A percentile compares a stretch with the other conserved stretches of the same genome.
Conservation (phyloP, 179 eudicot species). For the Gypsophila paniculata region DNA sequence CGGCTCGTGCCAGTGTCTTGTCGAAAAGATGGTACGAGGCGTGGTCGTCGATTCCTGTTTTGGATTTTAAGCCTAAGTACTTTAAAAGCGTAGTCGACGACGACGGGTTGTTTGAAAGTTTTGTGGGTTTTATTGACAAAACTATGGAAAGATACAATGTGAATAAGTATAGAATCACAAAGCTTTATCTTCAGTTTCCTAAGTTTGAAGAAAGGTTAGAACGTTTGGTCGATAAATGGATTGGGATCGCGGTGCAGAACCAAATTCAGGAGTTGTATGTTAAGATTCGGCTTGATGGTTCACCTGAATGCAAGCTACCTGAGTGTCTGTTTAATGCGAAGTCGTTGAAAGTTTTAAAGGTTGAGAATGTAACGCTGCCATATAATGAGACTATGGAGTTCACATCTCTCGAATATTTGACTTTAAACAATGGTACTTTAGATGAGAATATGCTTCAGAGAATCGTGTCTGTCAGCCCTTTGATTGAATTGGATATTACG, state of each 20-base stretch:
- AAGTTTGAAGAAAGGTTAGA: background rate
- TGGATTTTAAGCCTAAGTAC: background rate
- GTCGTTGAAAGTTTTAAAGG: background rate
- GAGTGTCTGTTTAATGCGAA: conserved; percentile 5
- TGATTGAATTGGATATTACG: conserved; percentile 10
- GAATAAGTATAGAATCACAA: conserved; percentile 1
- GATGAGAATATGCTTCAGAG: conserved; percentile 4
- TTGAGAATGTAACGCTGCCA: background rate
- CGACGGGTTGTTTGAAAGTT: background rate
- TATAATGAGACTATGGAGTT: background rate
- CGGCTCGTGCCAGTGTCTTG: conserved; percentile 2
- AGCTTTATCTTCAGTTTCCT: background rate
- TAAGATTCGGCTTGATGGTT: background rate
- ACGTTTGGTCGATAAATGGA: conserved; percentile 11
- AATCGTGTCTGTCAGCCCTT: conserved; percentile 8
- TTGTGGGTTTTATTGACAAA: conserved; percentile 10
- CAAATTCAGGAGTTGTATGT: background rate
- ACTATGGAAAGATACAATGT: conserved; percentile 10
- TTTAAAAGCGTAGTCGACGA: background rate
- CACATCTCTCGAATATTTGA: conserved; percentile 6
- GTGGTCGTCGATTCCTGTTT: conserved; percentile 11
- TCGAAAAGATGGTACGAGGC: conserved; percentile 15
- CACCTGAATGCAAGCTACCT: background rate
- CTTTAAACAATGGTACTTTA: background rate
- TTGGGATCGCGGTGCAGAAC: conserved; percentile 6